Percentiles rank a stretch among this genome's conserved stretches.
phyloP scores from a whole-genome alignment of 495 filamentous ascomycete species.

The Neurospora sp. region DNA sequence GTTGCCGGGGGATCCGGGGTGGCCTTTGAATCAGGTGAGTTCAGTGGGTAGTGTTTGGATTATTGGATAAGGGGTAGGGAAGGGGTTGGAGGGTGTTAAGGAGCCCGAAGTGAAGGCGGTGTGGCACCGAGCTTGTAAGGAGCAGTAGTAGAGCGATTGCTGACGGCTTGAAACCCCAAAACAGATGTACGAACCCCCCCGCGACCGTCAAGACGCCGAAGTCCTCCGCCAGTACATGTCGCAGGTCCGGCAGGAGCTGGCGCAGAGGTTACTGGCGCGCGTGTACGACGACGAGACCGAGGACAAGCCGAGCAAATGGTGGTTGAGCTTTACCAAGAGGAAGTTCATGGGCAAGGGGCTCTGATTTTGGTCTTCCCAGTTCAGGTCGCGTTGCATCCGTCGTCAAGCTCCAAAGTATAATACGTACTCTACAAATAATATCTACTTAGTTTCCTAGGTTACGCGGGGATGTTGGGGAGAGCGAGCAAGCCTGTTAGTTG shows the following conservation, averaged over 20 bases:
- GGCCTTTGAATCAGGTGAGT: conserved; percentile 78
- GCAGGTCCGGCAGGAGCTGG: conserved; percentile 88
- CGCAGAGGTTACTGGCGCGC: conserved; percentile 64
- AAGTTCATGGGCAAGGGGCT: conserved; percentile 98
- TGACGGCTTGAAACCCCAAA: neutral
- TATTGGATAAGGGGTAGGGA: too few species aligned
- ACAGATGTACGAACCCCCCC: conserved; percentile 55
- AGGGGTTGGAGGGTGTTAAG: too few species aligned
- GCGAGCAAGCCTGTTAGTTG: neutral
- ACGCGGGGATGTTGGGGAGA: neutral
- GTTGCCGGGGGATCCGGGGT: conserved; percentile 87
- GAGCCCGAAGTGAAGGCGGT: too few species aligned
- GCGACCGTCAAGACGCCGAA: conserved; percentile 82
- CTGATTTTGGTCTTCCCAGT: conserved; percentile 24
- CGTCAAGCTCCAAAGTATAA: neutral
- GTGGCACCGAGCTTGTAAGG: too few species aligned
- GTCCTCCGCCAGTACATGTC: conserved; percentile 74
- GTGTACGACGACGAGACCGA: conserved; percentile 77
- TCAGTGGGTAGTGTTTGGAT: too few species aligned
- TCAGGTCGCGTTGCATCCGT: neutral
- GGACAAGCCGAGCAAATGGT: conserved; percentile 88
- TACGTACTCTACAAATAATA: neutral
- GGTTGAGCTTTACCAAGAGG: conserved; percentile 95
- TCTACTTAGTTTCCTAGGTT: neutral
- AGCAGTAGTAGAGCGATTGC: too few species aligned